These are phyloP conservation scores for Gossypium turneri DNA, from an alignment of 345 rosid species.

Conservation along the genomic window DNA sequence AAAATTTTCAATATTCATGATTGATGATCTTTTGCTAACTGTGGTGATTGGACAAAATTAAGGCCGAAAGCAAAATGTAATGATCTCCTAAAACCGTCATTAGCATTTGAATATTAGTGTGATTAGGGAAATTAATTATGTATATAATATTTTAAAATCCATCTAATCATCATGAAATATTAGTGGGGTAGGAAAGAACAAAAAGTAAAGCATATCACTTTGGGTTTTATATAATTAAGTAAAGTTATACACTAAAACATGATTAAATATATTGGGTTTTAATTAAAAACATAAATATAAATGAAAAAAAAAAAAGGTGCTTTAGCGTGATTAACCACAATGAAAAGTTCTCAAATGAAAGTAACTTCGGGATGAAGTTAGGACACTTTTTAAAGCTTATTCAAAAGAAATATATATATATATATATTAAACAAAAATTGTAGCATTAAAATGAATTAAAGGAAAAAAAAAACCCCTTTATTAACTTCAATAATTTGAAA, in stretches of 20 bases:
- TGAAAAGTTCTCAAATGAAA: constrained; percentile 6
- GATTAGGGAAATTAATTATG: constrained; percentile 10
- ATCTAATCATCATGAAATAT: constrained; percentile 23
- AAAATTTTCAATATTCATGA: neutral
- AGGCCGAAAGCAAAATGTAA: constrained; percentile 22
- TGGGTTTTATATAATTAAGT: constrained; percentile 19
- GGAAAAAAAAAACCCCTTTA: neutral
- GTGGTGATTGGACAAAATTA: constrained; percentile 24
- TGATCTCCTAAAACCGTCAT: constrained; percentile 15
- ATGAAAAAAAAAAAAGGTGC: neutral
- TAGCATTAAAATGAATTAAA: neutral
- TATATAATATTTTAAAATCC: constrained; percentile 2
- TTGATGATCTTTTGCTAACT: constrained; percentile 13
- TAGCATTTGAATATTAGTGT: neutral
- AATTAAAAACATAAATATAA: neutral
- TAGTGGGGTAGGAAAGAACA: constrained; percentile 26
- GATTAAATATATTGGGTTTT: neutral
- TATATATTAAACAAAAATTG: neutral
- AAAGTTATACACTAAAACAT: constrained; percentile 11
- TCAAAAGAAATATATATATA: neutral
- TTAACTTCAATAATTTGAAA: neutral
- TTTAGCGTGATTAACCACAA: constrained; percentile 12
- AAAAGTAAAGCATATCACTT: constrained; percentile 22
- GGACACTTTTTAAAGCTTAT: constrained; percentile 1
- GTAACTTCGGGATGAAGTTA: constrained; percentile 26